These are phyloP conservation scores for Lyophyllum semitale DNA, from an alignment of 768 basidiomycete species.

Conservation along the genomic window DNA sequence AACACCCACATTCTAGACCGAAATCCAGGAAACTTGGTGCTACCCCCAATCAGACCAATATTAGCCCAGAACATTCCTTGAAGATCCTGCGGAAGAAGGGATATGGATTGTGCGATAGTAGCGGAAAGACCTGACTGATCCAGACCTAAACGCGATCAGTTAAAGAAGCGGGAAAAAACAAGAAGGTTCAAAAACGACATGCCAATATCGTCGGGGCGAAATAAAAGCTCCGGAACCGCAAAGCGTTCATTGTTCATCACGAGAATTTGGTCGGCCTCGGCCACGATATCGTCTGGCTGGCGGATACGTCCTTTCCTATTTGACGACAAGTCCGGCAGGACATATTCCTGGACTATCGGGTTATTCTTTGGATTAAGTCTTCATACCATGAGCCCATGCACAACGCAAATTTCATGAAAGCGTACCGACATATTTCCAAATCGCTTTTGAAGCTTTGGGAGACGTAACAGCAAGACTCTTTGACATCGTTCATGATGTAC, in stretches of 20 bases:
- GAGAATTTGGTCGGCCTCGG: slow-evolving; percentile 68
- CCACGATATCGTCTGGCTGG: slow-evolving; percentile 49
- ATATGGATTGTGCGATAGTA: slow-evolving; percentile 76
- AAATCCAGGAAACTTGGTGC: slow-evolving; percentile 74
- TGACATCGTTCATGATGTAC: slow-evolving; percentile 89
- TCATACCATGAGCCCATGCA: slow-evolving; percentile 18
- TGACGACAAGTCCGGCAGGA: slow-evolving; percentile 84
- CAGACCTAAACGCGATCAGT: slow-evolving; percentile 49
- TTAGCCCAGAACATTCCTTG: slow-evolving; percentile 96
- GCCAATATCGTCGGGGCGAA: slow-evolving; percentile 91
- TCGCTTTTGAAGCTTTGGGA: slow-evolving; percentile 71
- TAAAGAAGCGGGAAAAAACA: slow-evolving; percentile 21
- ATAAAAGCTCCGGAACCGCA: slow-evolving; percentile 88
- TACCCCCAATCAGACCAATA: slow-evolving; percentile 88
- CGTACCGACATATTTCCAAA: slow-evolving; percentile 79
- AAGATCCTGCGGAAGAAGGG: slow-evolving; percentile 73
- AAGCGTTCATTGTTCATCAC: slow-evolving; percentile 92
- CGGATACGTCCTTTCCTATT: slow-evolving; percentile 63
- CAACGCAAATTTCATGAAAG: slow-evolving; percentile 6
- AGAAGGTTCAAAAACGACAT: slow-evolving; percentile 24
- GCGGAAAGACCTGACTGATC: slow-evolving; percentile 79
- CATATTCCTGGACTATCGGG: slow-evolving; percentile 81
- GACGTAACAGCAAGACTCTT: slow-evolving; percentile 90
- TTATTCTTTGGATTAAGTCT: slow-evolving; percentile 62
- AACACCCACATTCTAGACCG: slow-evolving; percentile 69